Evolutionary conservation across 305 asterid genomes (phyloP).

Genomic region (Rubia balearica): DNA sequence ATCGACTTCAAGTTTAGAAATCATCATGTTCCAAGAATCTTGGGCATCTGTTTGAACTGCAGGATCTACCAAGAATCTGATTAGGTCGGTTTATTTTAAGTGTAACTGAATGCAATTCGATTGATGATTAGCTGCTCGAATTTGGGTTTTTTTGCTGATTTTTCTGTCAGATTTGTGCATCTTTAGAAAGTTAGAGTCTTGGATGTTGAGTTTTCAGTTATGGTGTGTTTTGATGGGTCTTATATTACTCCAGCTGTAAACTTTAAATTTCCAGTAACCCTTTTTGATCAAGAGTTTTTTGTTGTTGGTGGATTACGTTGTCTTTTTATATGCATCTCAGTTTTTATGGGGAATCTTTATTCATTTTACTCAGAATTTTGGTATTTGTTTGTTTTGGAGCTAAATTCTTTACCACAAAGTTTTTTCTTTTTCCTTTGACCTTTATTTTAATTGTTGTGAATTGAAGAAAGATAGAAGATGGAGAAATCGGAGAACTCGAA

Average conservation of each 20-base stretch:
- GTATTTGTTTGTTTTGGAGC: background rate
- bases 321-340: background rate
- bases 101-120: background rate
- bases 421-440: background rate
- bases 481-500: conserved; percentile 38
- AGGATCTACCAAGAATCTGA: background rate
- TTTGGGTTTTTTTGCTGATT: background rate
- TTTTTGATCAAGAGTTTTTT: no score
- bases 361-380: background rate
- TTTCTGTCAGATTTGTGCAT: background rate
- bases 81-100: background rate
- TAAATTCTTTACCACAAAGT: background rate
- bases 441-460: background rate
- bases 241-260: background rate
- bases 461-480: conserved; percentile 24
- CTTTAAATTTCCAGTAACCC: background rate
- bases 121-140: background rate
- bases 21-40: background rate
- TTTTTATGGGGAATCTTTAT: background rate
- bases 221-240: background rate
- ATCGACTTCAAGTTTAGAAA: background rate
- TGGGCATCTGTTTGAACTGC: background rate
- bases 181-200: background rate
- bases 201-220: background rate
- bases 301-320: background rate